phyloP scores from a whole-genome alignment of 2,329 filamentous ascomycete species.

The Dothistroma pini region DNA sequence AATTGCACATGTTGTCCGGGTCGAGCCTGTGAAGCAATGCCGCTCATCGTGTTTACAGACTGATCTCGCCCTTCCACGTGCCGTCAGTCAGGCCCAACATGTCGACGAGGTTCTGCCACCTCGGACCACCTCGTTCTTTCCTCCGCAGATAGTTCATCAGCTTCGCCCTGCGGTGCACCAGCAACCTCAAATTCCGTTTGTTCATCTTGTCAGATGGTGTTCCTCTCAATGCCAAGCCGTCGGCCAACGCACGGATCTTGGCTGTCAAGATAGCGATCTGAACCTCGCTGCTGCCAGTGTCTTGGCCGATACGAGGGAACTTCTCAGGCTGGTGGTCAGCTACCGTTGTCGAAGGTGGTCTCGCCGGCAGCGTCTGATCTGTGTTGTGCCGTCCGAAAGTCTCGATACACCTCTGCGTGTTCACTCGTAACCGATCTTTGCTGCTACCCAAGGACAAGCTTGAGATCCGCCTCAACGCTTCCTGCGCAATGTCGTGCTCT shows the following conservation, averaged over 20 bases:
- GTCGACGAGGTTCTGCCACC: conserved; percentile 83
- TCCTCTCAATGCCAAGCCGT: conserved; percentile 65
- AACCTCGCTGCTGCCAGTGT: conserved; percentile 96
- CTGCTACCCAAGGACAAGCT: conserved; percentile 71
- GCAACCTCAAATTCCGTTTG: conserved; percentile 79
- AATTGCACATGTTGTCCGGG: too few species aligned
- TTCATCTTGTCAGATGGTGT: conserved; percentile 82
- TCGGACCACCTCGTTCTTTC: conserved; percentile 84
- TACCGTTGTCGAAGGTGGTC: conserved; percentile 36
- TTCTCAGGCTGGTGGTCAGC: conserved; percentile 38
- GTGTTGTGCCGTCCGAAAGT: conserved; percentile 90
- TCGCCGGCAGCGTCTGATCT: conserved; percentile 64
- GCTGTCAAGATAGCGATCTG: conserved; percentile 92
- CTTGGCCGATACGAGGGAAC: conserved; percentile 70
- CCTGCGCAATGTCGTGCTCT: conserved; percentile 58
- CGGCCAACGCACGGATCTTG: conserved; percentile 80
- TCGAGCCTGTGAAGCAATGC: too few species aligned
- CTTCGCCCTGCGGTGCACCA: conserved; percentile 88
- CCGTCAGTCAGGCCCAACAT: conserved; percentile 82
- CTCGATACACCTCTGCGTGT: conserved; percentile 78
- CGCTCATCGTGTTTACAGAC: conserved; percentile 45
- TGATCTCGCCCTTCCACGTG: conserved; percentile 88
- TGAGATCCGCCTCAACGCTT: conserved; percentile 76
- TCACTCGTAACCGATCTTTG: conserved; percentile 74
- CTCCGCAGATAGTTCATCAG: conserved; percentile 78